These are phyloP conservation scores for Wickerhamomyces kurtzmanii DNA, from an alignment of 805 yeast genomes.

Conservation along the genomic window DNA sequence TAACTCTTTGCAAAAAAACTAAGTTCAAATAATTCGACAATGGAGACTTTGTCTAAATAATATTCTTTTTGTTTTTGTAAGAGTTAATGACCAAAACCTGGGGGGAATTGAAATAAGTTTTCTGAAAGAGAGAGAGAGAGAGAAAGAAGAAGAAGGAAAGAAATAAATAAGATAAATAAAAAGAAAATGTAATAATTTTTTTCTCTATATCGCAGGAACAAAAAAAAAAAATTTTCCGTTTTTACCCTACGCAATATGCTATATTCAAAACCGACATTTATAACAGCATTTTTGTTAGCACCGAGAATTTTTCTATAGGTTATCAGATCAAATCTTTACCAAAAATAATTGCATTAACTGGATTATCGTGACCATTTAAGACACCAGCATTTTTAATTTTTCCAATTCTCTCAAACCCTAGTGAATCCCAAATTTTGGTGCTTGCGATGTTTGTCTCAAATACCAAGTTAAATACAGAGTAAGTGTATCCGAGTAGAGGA, in stretches of 20 bases:
- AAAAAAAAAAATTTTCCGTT: neutral
- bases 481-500: constrained; percentile 67
- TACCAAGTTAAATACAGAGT: constrained; percentile 82
- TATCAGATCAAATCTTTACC: constrained; percentile 45
- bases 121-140: constrained; percentile 31
- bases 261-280: no score
- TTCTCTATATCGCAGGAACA: no score
- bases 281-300: no score
- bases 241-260: neutral
- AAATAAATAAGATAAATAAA: constrained; percentile 10
- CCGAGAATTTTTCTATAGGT: constrained; percentile 2
- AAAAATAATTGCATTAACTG: constrained; percentile 69
- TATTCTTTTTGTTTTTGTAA: no score
- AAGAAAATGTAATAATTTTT: constrained; percentile 3
- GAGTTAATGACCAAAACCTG: constrained; percentile 11
- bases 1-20: no score
- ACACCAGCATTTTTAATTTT: constrained; percentile 63
- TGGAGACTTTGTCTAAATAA: no score
- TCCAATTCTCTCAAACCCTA: constrained; percentile 80
- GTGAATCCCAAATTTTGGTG: constrained; percentile 65
- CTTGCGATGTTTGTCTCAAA: constrained; percentile 77
- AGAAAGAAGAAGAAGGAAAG: constrained; percentile 19
- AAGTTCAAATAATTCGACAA: no score
- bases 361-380: constrained; percentile 50
- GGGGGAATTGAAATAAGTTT: constrained; percentile 21